These are phyloP conservation scores for Solanum dulcamara DNA, from an alignment of 257 asterid species.

Conservation along the genomic window DNA sequence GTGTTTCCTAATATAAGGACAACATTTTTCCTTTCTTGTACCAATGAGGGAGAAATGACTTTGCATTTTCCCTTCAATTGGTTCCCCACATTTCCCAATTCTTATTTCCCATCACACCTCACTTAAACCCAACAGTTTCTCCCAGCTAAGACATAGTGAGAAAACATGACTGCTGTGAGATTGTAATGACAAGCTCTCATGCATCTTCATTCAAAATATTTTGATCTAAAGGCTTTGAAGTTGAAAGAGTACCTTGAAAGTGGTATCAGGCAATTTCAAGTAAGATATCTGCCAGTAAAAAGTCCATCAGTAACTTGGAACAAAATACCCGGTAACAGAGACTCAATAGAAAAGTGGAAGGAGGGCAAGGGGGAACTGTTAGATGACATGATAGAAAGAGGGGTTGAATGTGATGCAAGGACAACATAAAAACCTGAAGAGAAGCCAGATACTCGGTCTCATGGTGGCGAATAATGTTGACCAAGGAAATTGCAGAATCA, in stretches of 20 bases:
- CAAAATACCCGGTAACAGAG: neutral
- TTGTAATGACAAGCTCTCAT: neutral
- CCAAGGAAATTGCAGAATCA: constrained; percentile 66
- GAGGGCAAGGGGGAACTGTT: neutral
- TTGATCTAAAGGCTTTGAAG: neutral
- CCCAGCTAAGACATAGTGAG: neutral
- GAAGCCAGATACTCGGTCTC: constrained; percentile 77
- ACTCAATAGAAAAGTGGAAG: neutral
- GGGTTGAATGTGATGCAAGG: neutral
- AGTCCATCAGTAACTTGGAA: neutral
- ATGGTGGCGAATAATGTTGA: constrained; percentile 71
- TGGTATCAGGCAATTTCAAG: constrained; percentile 69
- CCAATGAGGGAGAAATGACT: no score
- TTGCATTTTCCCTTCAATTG: no score
- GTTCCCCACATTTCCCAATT: no score
- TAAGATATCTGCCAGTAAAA: constrained; percentile 58
- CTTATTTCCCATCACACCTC: no score
- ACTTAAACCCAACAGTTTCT: no score
- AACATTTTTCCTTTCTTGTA: no score
- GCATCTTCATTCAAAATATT: neutral
- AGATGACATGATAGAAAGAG: neutral
- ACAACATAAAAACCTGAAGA: constrained; percentile 48
- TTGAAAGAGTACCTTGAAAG: constrained; percentile 70
- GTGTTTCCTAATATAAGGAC: no score
- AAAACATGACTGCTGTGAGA: neutral